Evolutionary conservation across 75 land plant genomes (phyloP), one percentile per base, ranked within the genome.

Genomic region (Chamaecyparis obtusa): DNA sequence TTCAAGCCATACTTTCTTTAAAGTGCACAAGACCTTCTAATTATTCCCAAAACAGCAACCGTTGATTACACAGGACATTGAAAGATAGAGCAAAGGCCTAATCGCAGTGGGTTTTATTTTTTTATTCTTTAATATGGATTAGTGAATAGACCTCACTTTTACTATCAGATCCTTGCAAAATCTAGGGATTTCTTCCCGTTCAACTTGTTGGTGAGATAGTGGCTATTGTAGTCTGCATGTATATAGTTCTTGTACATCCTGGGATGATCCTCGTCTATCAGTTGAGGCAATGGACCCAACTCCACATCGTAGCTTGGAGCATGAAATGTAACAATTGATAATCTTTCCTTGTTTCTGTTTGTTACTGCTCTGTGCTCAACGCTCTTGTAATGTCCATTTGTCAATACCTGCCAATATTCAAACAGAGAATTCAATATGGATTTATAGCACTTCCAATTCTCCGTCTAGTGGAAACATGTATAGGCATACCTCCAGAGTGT

Each of bases 151-250:
- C 9, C 79, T 24, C 39, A 11, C 13, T 19, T 88, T 79, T 44
- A 57, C 19, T 57, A 17, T 19, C 64, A 17, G 3, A 91, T 87
- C 88, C 87, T 92, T 7, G 94, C 94, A 85, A 94, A 94, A 0
- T 94, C 95, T 48, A 94, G 88, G 2, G 93, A 88, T 78, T 87
- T 93, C 83, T 93, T 93, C 44, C 94, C 94, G 48, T 94, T 86
- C n/a, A 94, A 78, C 87, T 89, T 93, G 88, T 89, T 91, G 0
- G 92, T 89, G 30, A 94, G 89, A 64, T 94, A 94, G 83, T 94
- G 95, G 24, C 88, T 89, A 84, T 90, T 94, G 88, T 92, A 94
- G 80, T 94, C 95, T 74, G 93, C 95, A 87, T 94, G 95, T 39
- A 86, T 93, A 88, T 90, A 94, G 46, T 87, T 89, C 71, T 87